Evolutionary conservation across 345 rosid genomes (phyloP).

Genomic region (Draba incana): DNA sequence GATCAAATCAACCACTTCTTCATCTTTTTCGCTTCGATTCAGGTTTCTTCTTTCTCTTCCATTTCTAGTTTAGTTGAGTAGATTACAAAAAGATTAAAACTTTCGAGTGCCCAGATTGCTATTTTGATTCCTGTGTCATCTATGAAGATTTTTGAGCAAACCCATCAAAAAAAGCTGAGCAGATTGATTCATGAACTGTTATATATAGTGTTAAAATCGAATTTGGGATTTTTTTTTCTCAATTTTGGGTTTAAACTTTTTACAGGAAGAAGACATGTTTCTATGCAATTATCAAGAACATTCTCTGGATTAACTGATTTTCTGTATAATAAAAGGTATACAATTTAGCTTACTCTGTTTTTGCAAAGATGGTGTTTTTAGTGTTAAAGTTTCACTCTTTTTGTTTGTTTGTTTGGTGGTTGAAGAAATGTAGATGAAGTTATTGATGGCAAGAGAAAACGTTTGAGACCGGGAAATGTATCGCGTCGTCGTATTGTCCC

Average conservation of each 20-base stretch:
- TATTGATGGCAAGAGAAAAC: conserved; percentile 52
- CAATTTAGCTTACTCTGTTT: too few species aligned
- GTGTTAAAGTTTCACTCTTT: too few species aligned
- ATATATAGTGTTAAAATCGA: too few species aligned
- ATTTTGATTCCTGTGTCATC: neutral
- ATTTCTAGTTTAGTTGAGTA: neutral
- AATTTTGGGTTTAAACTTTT: neutral
- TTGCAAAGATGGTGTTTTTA: too few species aligned
- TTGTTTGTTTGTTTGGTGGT: neutral
- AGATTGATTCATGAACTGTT: too few species aligned
- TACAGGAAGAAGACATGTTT: conserved; percentile 61
- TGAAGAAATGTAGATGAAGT: conserved; percentile 57
- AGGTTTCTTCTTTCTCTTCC: conserved; percentile 44
- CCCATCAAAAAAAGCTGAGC: too few species aligned
- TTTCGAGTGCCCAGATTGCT: conserved; percentile 7
- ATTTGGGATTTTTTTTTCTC: neutral
- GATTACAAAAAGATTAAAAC: conserved; percentile 10
- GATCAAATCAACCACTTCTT: conserved; percentile 54
- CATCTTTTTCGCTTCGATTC: conserved; percentile 50
- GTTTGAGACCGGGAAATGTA: conserved; percentile 65
- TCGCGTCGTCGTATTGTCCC: conserved; percentile 85
- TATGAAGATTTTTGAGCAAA: too few species aligned
- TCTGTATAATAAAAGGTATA: conserved; percentile 69
- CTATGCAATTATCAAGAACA: conserved; percentile 66
- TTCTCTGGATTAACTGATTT: conserved; percentile 68